Percentiles rank a stretch among this genome's conserved stretches.
phyloP scores from a whole-genome alignment of 768 basidiomycete species.

The Fomitopsis serialis region DNA sequence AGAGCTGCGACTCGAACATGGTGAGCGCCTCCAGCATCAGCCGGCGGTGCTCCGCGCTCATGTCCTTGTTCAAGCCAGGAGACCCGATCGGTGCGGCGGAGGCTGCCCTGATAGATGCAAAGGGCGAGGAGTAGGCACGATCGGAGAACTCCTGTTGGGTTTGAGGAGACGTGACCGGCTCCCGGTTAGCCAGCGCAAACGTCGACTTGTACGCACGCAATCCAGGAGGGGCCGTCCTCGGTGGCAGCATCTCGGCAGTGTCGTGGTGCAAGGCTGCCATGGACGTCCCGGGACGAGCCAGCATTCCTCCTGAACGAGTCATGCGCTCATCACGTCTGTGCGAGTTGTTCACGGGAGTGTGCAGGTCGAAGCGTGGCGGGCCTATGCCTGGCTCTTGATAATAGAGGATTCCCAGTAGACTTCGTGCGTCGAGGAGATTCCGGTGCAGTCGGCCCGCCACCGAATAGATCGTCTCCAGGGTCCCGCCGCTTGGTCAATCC shows the following conservation, averaged over 20 bases:
- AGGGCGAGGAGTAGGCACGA: constrained; percentile 13
- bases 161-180: constrained; percentile 6
- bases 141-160: constrained; percentile 7
- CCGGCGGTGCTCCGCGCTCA: constrained; percentile 51
- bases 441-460: background rate
- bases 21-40: constrained; percentile 64
- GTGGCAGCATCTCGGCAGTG: constrained; percentile 20
- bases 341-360: constrained; percentile 7
- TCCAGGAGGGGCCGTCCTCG: constrained; percentile 33
- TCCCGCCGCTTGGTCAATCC: constrained; percentile 46
- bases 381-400: constrained; percentile 9
- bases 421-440: constrained; percentile 15
- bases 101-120: constrained; percentile 6
- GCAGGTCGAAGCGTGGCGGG: constrained; percentile 7
- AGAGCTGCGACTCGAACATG: constrained; percentile 65
- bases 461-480: constrained; percentile 31
- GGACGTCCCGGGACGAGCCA: constrained; percentile 25
- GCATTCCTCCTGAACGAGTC: background rate
- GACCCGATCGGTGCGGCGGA: constrained; percentile 1
- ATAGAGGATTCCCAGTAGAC: constrained; percentile 19
- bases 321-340: constrained; percentile 4
- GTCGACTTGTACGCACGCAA: constrained; percentile 38
- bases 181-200: constrained; percentile 25
- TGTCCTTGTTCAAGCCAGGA: constrained; percentile 9
- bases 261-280: constrained; percentile 29